Conservation (phyloP, 2,329 filamentous ascomycete genomes). For the Aspergillus neotritici region DNA sequence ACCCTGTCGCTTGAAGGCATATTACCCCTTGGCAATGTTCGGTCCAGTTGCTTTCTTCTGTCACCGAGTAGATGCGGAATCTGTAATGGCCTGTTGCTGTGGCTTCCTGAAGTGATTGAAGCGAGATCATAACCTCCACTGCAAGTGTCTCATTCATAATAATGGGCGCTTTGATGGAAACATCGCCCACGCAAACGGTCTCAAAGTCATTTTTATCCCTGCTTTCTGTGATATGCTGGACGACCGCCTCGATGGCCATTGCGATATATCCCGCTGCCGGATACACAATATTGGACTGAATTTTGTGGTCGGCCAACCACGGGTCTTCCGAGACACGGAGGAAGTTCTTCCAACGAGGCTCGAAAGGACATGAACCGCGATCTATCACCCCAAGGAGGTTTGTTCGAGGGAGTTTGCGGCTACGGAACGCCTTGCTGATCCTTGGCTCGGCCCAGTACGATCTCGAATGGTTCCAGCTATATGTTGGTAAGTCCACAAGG, state of each 20-base stretch:
- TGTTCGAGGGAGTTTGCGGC: constrained; percentile 12
- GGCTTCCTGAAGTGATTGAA: not conserved
- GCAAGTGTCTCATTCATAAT: no score
- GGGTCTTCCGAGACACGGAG: constrained; percentile 22
- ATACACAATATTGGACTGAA: constrained; percentile 23
- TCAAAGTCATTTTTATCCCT: not conserved
- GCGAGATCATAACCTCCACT: no score
- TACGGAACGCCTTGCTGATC: constrained; percentile 18
- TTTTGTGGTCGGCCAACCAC: constrained; percentile 27
- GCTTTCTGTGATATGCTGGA: constrained; percentile 9
- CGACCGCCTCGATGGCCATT: constrained; percentile 26
- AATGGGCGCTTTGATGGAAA: no score
- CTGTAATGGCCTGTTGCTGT: not conserved
- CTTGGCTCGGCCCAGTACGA: constrained; percentile 24
- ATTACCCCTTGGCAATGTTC: constrained; percentile 21
- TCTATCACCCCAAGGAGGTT: constrained; percentile 22
- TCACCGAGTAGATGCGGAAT: constrained; percentile 20
- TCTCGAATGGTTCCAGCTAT: constrained; percentile 21
- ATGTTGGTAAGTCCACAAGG: constrained; percentile 24
- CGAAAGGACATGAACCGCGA: constrained; percentile 9
- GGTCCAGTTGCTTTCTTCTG: constrained; percentile 19
- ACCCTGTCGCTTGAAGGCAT: not conserved
- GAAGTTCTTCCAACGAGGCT: constrained; percentile 26
- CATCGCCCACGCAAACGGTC: no score
- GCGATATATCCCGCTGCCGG: constrained; percentile 27